These are phyloP conservation scores for Primulina tabacum DNA, from an alignment of 257 asterid genomes.

Conservation along the genomic window DNA sequence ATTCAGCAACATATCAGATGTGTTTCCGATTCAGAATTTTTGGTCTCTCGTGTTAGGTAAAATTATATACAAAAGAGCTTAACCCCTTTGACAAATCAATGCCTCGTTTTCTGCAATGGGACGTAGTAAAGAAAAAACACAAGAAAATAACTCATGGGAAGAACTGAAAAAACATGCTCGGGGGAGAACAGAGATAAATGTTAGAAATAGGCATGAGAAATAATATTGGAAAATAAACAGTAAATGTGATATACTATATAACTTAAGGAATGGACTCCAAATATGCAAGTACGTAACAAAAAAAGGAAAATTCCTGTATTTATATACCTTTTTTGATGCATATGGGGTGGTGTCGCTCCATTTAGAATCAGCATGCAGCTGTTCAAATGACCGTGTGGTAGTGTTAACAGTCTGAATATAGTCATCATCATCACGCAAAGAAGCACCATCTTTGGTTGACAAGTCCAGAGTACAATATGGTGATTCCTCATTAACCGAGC, in stretches of 20 bases:
- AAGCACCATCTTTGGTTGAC: constrained; percentile 43
- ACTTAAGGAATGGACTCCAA: not conserved
- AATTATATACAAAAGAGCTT: constrained; percentile 3
- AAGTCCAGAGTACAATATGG: constrained; percentile 59
- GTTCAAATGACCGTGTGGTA: constrained; percentile 20
- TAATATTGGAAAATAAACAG: not conserved
- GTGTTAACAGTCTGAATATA: constrained; percentile 38
- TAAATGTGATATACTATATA: not conserved
- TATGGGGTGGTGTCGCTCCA: no score
- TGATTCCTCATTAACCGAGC: constrained; percentile 57
- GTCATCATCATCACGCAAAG: constrained; percentile 52
- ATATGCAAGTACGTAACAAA: not conserved
- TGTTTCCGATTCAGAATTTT: constrained; percentile 7
- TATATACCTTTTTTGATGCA: no score
- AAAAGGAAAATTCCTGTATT: no score
- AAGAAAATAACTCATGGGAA: not conserved
- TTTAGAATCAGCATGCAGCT: no score
- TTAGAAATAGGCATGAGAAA: not conserved
- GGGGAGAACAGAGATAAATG: no score
- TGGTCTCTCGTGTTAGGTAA: constrained; percentile 10
- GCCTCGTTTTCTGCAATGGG: not conserved
- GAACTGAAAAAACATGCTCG: no score
- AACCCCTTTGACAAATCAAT: constrained; percentile 12
- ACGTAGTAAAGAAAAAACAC: constrained; percentile 5
- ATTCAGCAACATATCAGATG: not conserved